Evolutionary conservation across 129 eudicot species (phyloP).

Genomic region (Dittrichia graveolens): DNA sequence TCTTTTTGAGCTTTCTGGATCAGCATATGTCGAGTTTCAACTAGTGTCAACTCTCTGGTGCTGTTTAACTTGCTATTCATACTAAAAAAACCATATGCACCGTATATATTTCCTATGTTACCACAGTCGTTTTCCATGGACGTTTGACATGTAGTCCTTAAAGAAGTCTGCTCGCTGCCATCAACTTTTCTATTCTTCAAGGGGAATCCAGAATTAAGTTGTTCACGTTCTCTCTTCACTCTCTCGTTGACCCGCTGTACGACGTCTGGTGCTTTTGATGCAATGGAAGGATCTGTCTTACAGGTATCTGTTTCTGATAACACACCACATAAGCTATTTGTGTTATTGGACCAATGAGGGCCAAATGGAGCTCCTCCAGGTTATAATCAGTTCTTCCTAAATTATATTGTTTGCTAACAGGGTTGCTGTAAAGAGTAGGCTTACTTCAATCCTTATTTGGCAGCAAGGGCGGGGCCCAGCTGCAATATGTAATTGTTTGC

Average conservation of each 20-base stretch:
- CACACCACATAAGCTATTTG: too few species aligned
- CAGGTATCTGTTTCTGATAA: too few species aligned
- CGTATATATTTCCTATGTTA: constrained; percentile 24
- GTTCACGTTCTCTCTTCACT: constrained; percentile 64
- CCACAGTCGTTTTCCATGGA: constrained; percentile 41
- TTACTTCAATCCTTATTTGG: too few species aligned
- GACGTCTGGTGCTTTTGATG: constrained; percentile 63
- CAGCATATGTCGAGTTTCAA: constrained; percentile 60
- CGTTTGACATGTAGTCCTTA: constrained; percentile 37
- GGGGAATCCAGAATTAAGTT: constrained; percentile 45
- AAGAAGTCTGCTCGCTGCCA: constrained; percentile 29
- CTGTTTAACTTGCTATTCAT: constrained; percentile 35
- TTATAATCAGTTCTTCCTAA: too few species aligned
- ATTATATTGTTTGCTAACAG: too few species aligned
- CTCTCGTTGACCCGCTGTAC: constrained; percentile 60
- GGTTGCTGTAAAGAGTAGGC: too few species aligned
- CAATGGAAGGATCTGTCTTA: constrained; percentile 49
- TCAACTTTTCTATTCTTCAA: constrained; percentile 50
- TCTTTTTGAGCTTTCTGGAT: constrained; percentile 55
- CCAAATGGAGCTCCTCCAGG: too few species aligned
- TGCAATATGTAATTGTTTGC: too few species aligned
- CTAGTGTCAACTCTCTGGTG: constrained; percentile 52
- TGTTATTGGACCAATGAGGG: too few species aligned
- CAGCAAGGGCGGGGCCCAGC: too few species aligned
- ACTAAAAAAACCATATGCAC: constrained; percentile 42